These are phyloP conservation scores for Chalciporus chontae DNA, from an alignment of 768 basidiomycete species.

Conservation along the genomic window DNA sequence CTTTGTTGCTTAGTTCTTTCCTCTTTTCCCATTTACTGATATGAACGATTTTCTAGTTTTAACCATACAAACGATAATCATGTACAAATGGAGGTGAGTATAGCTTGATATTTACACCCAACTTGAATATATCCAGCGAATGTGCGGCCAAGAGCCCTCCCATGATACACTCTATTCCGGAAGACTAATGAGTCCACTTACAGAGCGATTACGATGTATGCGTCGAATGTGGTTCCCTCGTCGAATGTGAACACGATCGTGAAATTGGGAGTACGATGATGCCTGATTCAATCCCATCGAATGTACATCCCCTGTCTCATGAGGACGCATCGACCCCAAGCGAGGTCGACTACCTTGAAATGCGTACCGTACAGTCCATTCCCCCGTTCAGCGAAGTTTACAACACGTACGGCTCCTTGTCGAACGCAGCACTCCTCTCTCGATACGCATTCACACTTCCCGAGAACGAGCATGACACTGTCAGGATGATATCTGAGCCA, in stretches of 20 bases:
- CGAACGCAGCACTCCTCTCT: slow-evolving; percentile 61
- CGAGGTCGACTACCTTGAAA: slow-evolving; percentile 51
- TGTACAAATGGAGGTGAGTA: slow-evolving; percentile 67
- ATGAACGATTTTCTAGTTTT: slow-evolving; percentile 46
- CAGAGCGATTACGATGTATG: slow-evolving; percentile 78
- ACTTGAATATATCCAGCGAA: no score
- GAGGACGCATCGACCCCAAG: slow-evolving; percentile 6
- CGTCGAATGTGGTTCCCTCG: slow-evolving; percentile 61
- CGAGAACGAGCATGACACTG: slow-evolving; percentile 63
- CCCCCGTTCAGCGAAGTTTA: slow-evolving; percentile 55
- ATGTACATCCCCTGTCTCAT: slow-evolving; percentile 12
- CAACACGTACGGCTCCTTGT: slow-evolving; percentile 73
- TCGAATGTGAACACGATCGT: slow-evolving; percentile 65
- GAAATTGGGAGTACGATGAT: slow-evolving; percentile 15
- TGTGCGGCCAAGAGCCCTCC: no score
- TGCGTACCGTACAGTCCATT: slow-evolving; percentile 59
- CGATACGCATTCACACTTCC: slow-evolving; percentile 77
- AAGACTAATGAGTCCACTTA: slow-evolving; percentile 12
- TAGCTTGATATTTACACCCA: neutral
- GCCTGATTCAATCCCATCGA: neutral
- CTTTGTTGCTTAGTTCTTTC: neutral
- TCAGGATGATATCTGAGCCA: slow-evolving; percentile 34
- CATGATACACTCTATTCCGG: neutral
- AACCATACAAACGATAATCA: slow-evolving; percentile 69
- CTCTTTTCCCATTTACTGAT: slow-evolving; percentile 6